These are phyloP conservation scores for Kodamaea sagamina DNA, from an alignment of 805 yeast genomes.

Conservation along the genomic window DNA sequence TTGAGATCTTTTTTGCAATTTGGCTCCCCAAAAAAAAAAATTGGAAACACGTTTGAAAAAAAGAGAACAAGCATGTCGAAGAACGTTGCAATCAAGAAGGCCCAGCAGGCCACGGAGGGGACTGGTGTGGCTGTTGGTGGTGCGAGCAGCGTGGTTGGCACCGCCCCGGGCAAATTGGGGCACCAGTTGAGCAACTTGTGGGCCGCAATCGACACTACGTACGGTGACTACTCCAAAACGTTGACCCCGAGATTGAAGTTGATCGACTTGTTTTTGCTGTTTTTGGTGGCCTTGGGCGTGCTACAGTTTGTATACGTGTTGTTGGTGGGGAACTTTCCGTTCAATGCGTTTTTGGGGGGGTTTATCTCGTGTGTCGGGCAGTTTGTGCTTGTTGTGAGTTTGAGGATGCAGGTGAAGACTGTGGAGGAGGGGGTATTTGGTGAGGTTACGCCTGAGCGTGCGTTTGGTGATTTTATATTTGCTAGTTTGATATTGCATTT, in stretches of 20 bases:
- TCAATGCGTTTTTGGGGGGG: constrained; percentile 95
- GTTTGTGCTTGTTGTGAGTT: constrained; percentile 81
- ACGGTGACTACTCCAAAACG: constrained; percentile 32
- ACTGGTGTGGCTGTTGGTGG: neutral
- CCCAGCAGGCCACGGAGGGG: constrained; percentile 18
- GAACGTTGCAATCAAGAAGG: constrained; percentile 34
- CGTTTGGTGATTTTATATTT: constrained; percentile 85
- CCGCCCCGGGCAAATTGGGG: constrained; percentile 9
- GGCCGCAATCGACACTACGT: constrained; percentile 36
- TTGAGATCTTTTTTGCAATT: neutral
- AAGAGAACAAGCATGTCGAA: constrained; percentile 34
- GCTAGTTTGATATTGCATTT: constrained; percentile 90
- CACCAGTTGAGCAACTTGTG: constrained; percentile 27
- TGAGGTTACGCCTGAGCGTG: constrained; percentile 46
- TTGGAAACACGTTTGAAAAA: constrained; percentile 8
- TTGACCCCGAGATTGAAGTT: constrained; percentile 55
- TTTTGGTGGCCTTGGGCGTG: constrained; percentile 71
- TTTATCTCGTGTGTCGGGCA: constrained; percentile 92
- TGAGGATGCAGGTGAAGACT: constrained; percentile 63
- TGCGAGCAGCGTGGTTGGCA: neutral
- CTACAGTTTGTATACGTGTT: constrained; percentile 78
- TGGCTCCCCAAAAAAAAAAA: constrained; percentile 2
- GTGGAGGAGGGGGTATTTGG: constrained; percentile 15
- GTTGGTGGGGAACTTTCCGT: constrained; percentile 87
- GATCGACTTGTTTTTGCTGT: constrained; percentile 76